A percentile compares a stretch with the other conserved stretches of the same genome.
Evolutionary conservation across 768 basidiomycete genomes (phyloP).

Genomic region (Porphyrellus cyaneotinctus): DNA sequence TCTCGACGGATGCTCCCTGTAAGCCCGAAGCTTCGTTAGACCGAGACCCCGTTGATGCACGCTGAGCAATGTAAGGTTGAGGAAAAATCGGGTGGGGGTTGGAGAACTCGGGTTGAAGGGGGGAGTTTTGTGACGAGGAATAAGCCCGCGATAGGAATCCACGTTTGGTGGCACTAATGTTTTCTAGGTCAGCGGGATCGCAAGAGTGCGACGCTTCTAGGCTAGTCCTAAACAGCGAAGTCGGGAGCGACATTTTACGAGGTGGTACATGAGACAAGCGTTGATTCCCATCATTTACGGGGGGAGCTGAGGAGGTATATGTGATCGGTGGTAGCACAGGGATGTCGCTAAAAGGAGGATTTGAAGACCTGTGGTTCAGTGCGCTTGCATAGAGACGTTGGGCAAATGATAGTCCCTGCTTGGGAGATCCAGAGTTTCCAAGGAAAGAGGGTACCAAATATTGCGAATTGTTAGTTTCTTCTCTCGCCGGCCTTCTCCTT

Average conservation of each 20-base stretch:
- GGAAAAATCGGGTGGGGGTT: background rate
- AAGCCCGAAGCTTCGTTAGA: background rate
- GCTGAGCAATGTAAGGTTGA: background rate
- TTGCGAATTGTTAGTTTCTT: background rate
- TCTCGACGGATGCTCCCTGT: background rate
- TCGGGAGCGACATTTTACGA: slow-evolving; percentile 6
- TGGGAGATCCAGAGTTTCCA: slow-evolving; percentile 3
- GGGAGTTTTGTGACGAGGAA: background rate
- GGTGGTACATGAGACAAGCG: background rate
- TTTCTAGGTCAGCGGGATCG: slow-evolving; percentile 16
- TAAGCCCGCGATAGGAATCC: slow-evolving; percentile 3
- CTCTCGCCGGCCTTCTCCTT: slow-evolving; percentile 13
- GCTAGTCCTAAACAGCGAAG: slow-evolving; percentile 1
- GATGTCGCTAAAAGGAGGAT: background rate
- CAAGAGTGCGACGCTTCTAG: slow-evolving; percentile 1
- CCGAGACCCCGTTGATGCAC: background rate
- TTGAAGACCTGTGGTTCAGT: slow-evolving; percentile 16
- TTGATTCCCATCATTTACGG: background rate
- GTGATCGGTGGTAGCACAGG: slow-evolving; percentile 7
- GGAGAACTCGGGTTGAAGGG: background rate
- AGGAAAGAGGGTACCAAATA: background rate
- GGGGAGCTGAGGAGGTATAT: background rate
- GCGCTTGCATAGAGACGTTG: slow-evolving; percentile 45
- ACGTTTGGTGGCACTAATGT: slow-evolving; percentile 8
- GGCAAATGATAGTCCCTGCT: slow-evolving; percentile 31